Base-by-base conservation (phyloP, 2,329 filamentous ascomycete genomes). In the Trichophaea hybrida region DNA sequence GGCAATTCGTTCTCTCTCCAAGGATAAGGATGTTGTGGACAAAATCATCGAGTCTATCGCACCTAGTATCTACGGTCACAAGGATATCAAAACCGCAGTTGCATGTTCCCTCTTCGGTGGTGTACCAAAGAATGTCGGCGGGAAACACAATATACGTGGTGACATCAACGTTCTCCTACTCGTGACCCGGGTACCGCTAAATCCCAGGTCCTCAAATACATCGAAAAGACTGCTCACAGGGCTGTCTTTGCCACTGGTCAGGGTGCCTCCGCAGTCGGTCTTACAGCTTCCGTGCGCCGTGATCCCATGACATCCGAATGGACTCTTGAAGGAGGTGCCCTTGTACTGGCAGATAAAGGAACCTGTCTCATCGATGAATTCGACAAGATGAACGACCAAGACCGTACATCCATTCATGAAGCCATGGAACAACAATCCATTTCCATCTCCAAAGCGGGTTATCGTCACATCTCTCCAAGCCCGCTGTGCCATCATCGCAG, bases 391-490 rank as follows among this genome's bases (percentile, higher is more conserved):
- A 97, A 97, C 72, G 93, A 98, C 71, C 89, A 97, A 71, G 93
- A 98, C 72, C 83, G 93, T 65, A 97, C 93, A 0, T 95, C 89
- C 6, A 98, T 98, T 68, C 93, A 98, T 79, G 93, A 98, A 77
- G 93, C 93, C 61, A 98, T 98, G 93, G 93, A 98, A 73, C 93
- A 98, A 74, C 93, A 98, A 74, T 98, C 93, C 1, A 98, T 98
- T 67, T 97, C 91, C 62, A 98, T 98, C 70, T 95, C 89, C 65
- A 98, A 98, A 72, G 93, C 93, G 0, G 93, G 93, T 73, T 73
- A 98, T 98, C 62, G 93, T 98, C 48, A 98, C 93, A 0, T 97
- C 93, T 0, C 78, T 98, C 0, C 91, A 98, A 72, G 93, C 93
- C 48, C 85, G 93, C 43, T 98, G 93, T 72, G 89, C 90, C 57